Base-by-base conservation (phyloP, 2,329 filamentous ascomycete species). In the Xylaria sp. region DNA sequence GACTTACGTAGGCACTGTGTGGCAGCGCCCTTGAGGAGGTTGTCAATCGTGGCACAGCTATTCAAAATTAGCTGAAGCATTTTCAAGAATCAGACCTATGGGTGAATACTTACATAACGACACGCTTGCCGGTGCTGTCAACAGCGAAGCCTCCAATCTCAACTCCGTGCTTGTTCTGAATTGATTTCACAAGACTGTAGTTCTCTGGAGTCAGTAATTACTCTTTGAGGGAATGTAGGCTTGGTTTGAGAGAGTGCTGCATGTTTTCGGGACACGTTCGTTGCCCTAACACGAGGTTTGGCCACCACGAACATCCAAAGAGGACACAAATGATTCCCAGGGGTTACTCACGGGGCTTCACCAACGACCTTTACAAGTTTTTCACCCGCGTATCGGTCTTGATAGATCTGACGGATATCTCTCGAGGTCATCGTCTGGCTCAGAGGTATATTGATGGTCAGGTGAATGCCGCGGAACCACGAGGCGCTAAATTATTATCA, bases 131-230 rank as follows among this genome's bases (percentile, higher is more conserved):
- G 25, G 89, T 90, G 74, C 89, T 93, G 83, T 98, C 92, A 48
- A 98, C 94, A n/a, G 93, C 94, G 77, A 98, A 98, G 0, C 93
- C 94, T 68, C 96, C 96, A 80, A 99, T 94, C 83, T 98, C 94
- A 3, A 97, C 91, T 25, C 93, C 92, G 79, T 98, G 95, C 83
- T 91, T 93, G 72, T 92, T 90, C 74, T 89, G 89, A 76, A 98
- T 98, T 74, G 90, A 85, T 83, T 94, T 97, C 66, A 98, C 95
- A 12, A 46, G 41, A 46, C 33, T 36, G 9, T 36, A 36, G 33
- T 36, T 36, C 33, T 10, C 33, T 36, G 8, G 33, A 36, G 10
- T 36, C 33, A 36, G 33, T 36, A 36, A 36, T 10, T 36, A 36
- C 33, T 36, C 7, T 36, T 36, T 36, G 8, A 10, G 33, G 10